phyloP scores from a whole-genome alignment of 306 rosid species.

The Acacia confusa region DNA sequence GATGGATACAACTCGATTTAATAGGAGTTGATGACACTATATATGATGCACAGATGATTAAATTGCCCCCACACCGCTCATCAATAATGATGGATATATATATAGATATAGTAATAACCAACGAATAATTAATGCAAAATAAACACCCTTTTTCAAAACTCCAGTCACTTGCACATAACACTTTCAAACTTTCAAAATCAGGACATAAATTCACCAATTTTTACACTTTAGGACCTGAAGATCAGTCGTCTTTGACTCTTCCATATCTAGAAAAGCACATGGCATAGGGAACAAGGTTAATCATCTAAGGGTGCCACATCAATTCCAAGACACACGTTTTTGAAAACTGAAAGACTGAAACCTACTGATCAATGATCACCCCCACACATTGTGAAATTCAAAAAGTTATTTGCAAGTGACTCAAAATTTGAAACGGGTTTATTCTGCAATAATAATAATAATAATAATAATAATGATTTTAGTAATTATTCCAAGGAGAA shows the following conservation, averaged over 20 bases:
- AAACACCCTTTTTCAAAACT: not conserved
- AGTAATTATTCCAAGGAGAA: conserved; percentile 42
- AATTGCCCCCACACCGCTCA: not conserved
- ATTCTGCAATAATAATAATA: not conserved
- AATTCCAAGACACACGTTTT: not conserved
- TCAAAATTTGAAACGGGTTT: not conserved
- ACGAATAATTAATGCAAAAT: not conserved
- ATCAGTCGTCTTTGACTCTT: not conserved
- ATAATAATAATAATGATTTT: not conserved
- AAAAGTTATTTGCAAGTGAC: not conserved
- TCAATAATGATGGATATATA: not conserved
- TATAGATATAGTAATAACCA: not conserved
- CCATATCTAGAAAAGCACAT: not conserved
- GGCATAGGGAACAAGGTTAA: not conserved
- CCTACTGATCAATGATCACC: not conserved
- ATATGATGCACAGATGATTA: not conserved
- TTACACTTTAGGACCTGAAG: not conserved
- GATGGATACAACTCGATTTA: not conserved
- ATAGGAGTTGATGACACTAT: not conserved
- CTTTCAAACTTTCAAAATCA: not conserved
- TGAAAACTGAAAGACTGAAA: not conserved
- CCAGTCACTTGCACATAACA: not conserved
- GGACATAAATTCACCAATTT: not conserved
- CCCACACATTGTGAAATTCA: not conserved
- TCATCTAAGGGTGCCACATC: not conserved